Base-by-base conservation (phyloP, 768 basidiomycete genomes). In the Xanthoconium purpureum region DNA sequence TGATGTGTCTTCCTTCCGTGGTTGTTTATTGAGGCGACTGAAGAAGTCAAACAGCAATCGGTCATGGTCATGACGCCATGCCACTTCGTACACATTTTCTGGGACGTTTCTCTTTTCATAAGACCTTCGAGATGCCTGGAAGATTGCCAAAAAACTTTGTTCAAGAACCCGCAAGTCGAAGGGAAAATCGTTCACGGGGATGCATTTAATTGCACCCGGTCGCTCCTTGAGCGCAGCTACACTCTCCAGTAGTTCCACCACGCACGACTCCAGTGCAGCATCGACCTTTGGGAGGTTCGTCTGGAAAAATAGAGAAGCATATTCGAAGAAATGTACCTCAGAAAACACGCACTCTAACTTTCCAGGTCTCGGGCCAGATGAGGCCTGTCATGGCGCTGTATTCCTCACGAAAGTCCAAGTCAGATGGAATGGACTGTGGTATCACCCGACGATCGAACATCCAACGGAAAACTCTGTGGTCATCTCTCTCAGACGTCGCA, bases 11-110 rank as follows among this genome's bases (percentile, higher is more conserved):
- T 11, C 29, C 13, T 32, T 10, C 2, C 3, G 12, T 36, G 15
- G 40, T n/a, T 48, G 40, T 6, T 48, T 24, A 24, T 24, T 8
- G 7, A 52, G 55, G 0, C 58, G 55, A 20, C 52, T 29, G 42
- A 59, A 59, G 17, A 59, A 59, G 35, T 59, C 58, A 5, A 52
- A 59, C 17, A 59, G 33, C 20, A 59, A 48, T 3, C 50, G 55
- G 15, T 59, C 58, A 6, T 59, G 55, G 36, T 57, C 55, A 44
- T 57, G 49, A 13, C 55, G 50, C 58, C 50, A 59, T 29, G 33
- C 29, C 1, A 30, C 39, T 37, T 57, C 56, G 47, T 20, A 48
- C 3, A 37, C 14, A 14, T 32, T 36, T 35, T 32, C 39, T 17
- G 7, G 24, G 14, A 54, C 11, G 11, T 37, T 11, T 20, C 3